Conservation (phyloP, 805 yeast species). For the Metschnikowia matae region DNA sequence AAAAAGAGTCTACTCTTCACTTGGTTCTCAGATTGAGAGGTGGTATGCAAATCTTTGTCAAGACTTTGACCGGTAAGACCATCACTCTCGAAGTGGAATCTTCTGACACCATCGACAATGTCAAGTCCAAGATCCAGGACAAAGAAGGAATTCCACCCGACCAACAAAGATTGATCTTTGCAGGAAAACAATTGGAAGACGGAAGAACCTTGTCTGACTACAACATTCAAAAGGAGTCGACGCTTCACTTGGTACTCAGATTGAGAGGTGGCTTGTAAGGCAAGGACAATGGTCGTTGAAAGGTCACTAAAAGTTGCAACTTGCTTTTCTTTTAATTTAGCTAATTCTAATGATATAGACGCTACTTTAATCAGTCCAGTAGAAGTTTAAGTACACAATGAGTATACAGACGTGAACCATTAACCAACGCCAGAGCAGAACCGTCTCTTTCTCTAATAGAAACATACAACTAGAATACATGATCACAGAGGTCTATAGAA, state of each 20-base stretch:
- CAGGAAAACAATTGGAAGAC: conserved; percentile 95
- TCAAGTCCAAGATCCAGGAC: too few relatives aligned
- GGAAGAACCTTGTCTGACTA: conserved; percentile 96
- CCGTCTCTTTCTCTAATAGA: too few relatives aligned
- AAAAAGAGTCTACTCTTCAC: conserved; percentile 94
- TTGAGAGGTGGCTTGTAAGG: conserved; percentile 84
- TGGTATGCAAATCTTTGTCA: conserved; percentile 47
- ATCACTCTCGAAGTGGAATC: too few relatives aligned
- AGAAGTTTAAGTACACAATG: too few relatives aligned
- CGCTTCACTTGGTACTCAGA: conserved; percentile 92
- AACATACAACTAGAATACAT: too few relatives aligned
- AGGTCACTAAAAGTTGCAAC: conserved; percentile 1
- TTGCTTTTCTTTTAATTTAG: conserved; percentile 1
- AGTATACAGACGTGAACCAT: too few relatives aligned
- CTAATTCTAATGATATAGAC: neutral
- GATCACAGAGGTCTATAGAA: too few relatives aligned
- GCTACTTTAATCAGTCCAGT: neutral
- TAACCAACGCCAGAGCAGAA: too few relatives aligned
- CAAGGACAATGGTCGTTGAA: conserved; percentile 11
- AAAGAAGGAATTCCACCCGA: too few relatives aligned
- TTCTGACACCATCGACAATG: too few relatives aligned
- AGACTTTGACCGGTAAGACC: too few relatives aligned
- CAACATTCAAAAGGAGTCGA: conserved; percentile 98
- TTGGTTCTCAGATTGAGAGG: conserved; percentile 92
- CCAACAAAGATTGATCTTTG: conserved; percentile 41